phyloP scores from a whole-genome alignment of 495 filamentous ascomycete species.

The Hypoxylon trugodes region DNA sequence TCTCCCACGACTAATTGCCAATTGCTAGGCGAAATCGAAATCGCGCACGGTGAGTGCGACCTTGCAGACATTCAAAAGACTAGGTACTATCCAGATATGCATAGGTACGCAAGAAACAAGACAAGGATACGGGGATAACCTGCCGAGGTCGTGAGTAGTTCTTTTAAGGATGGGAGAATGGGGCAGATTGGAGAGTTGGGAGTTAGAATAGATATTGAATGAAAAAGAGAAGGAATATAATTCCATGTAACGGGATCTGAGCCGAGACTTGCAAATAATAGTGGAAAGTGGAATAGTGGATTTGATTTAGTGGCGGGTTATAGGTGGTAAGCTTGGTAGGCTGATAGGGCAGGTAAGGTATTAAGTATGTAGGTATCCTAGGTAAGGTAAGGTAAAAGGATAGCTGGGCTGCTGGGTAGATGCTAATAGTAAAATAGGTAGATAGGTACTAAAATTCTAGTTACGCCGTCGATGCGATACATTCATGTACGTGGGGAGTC shows the following conservation, averaged over 20 bases:
- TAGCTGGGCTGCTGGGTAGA: neutral
- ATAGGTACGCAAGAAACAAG: slow-evolving; percentile 17
- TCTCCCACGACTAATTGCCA: slow-evolving; percentile 26
- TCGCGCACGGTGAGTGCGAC: slow-evolving; percentile 41
- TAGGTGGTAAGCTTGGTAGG: too few relatives aligned
- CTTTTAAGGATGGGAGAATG: too few relatives aligned
- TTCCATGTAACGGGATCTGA: slow-evolving; percentile 39
- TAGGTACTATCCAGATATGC: slow-evolving; percentile 39
- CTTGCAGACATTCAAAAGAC: slow-evolving; percentile 44
- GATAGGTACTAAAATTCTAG: too few relatives aligned
- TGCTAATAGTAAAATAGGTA: too few relatives aligned
- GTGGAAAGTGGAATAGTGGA: too few relatives aligned
- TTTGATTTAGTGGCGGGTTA: too few relatives aligned
- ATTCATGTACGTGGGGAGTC: slow-evolving; percentile 13
- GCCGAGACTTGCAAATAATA: slow-evolving; percentile 37
- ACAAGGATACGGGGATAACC: neutral
- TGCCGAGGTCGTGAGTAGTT: slow-evolving; percentile 14
- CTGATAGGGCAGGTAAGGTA: slow-evolving; percentile 15
- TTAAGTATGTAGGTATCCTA: too few relatives aligned
- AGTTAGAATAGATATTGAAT: neutral
- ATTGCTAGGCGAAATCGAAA: slow-evolving; percentile 39
- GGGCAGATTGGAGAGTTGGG: too few relatives aligned
- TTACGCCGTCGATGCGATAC: neutral
- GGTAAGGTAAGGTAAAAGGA: slow-evolving; percentile 13
- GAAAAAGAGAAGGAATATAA: slow-evolving; percentile 29